Percentiles rank a stretch among this genome's conserved stretches.
phyloP scores from a whole-genome alignment of 345 rosid species.

The Heritiera fomes region DNA sequence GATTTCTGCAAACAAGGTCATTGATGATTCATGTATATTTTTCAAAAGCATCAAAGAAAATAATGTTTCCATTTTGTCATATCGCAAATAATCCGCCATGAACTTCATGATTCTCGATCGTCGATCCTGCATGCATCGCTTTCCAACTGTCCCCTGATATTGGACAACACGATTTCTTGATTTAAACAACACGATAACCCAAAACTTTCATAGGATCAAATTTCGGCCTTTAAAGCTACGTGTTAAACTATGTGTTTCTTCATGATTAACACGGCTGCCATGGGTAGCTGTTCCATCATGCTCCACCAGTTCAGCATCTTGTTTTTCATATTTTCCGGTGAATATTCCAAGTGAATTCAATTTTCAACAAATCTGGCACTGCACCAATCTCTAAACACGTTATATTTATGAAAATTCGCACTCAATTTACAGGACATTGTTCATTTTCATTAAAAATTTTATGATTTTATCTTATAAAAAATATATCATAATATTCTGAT shows the following conservation, averaged over 20 bases:
- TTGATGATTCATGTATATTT: background rate
- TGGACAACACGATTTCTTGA: background rate
- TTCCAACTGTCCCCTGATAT: conserved; percentile 12
- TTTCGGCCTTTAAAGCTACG: background rate
- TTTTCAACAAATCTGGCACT: background rate
- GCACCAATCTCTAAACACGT: background rate
- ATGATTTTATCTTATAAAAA: no score
- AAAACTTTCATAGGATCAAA: background rate
- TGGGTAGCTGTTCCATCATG: background rate
- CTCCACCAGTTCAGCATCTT: background rate
- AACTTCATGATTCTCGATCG: background rate
- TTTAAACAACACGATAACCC: background rate
- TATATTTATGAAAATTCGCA: no score
- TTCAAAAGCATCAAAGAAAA: background rate
- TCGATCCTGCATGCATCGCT: background rate
- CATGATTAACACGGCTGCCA: background rate
- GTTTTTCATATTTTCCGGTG: background rate
- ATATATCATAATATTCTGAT: no score
- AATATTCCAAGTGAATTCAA: conserved; percentile 2
- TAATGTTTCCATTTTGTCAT: background rate
- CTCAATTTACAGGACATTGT: no score
- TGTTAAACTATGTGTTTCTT: background rate
- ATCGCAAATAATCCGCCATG: background rate
- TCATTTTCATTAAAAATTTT: no score
- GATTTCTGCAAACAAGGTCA: background rate